Evolutionary conservation across 805 yeast species (phyloP), one percentile per base, ranked within the genome.

Genomic region (Candida incommunis): DNA sequence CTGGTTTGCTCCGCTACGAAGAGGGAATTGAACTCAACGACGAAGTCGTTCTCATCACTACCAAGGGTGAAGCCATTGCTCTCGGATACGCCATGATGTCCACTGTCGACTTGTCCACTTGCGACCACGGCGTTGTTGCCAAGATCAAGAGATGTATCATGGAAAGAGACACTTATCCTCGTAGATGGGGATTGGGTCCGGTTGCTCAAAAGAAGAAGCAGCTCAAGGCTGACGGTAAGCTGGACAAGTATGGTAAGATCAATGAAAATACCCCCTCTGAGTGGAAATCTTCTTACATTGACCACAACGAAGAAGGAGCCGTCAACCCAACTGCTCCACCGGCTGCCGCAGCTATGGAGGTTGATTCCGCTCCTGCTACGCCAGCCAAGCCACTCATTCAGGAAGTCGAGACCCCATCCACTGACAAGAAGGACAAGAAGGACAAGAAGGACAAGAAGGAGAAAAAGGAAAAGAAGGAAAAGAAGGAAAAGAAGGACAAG

Each of bases 141-240:
- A 87, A 85, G 73, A 95, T 92, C 61, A 92, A 92, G 76, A 84
- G 98, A 73, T 90, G 97, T 73, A 92, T 92, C 59, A 92, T 92
- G 98, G 98, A 92, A 72, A 82, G 98, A 72, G 98, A 92, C 66
- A 78, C 95, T 44, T 92, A 92, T 68, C 98, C 98, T 69, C 83
- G 98, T 76, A 82, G 96, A 76, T 92, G 98, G 98, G 98, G 98
- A 51, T 71, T 92, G 57, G 98, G 98, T 58, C 98, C 98, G 58
- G 85, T 88, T 63, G 97, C 98, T 49, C 86, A 84, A 68, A 87
- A 87, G 81, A 92, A 92, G 83, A 92, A 92, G 76, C 95, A 90
- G 73, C 72, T 92, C 75, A 90, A 88, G 76, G 82, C 94, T 45
- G 95, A 83, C 54, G 98, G 97, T 60, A 90, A 92, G 70, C 78